These are phyloP conservation scores for Centrapalus pauciflorus DNA, from an alignment of 129 eudicot species.

Conservation along the genomic window DNA sequence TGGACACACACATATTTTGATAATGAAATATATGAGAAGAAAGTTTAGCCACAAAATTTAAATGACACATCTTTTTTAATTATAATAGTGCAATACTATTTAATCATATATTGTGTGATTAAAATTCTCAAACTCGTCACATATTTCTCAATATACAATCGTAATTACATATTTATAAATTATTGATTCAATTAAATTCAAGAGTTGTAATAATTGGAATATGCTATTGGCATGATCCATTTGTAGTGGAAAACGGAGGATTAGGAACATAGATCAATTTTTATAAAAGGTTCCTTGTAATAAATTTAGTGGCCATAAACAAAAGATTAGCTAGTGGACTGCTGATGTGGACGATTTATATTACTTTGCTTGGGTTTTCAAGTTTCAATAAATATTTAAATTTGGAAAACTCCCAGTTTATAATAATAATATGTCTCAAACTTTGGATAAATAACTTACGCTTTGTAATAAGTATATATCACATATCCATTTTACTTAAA, in stretches of 20 bases:
- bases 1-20: no score
- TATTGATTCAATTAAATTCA: no score
- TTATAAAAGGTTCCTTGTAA: conserved; percentile 12
- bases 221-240: conserved; percentile 32
- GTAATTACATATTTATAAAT: background rate
- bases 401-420: background rate
- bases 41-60: no score
- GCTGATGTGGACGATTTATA: conserved; percentile 5
- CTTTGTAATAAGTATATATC: no score
- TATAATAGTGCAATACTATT: no score
- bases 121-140: no score
- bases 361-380: conserved; percentile 3
- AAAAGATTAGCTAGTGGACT: conserved; percentile 24
- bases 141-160: no score
- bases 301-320: conserved; percentile 24
- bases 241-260: conserved; percentile 33
- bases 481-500: no score
- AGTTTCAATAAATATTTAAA: no score
- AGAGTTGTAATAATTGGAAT: conserved; percentile 16
- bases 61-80: no score
- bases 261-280: conserved; percentile 21
- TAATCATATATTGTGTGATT: no score
- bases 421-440: background rate
- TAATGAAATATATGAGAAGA: no score
- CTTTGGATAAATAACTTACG: background rate